Evolutionary conservation across 768 basidiomycete species (phyloP), one percentile per base, ranked within the genome.

Genomic region (Paxillus involutus): DNA sequence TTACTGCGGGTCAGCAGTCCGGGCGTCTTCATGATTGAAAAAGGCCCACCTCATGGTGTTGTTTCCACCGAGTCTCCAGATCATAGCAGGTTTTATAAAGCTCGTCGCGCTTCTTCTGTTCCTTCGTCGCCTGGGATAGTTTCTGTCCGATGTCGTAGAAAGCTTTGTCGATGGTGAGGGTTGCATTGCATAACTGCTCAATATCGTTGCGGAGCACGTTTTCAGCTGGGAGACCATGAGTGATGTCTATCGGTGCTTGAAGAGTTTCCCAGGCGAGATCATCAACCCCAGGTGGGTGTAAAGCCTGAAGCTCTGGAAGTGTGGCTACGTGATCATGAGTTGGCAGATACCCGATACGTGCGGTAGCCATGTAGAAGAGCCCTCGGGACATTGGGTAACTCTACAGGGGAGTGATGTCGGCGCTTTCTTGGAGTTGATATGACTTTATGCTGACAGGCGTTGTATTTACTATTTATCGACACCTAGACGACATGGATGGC

Each of bases 151-250:
- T 64, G 16, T 52, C 44, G 21, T 53, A 51, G 39, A 63, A 63
- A 2, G 62, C 51, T 9, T 53, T 16, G 32, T 63, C 62, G 32
- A 63, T 63, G 14, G 33, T 9, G 16, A 63, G 59, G 3, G 62
- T 51, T 7, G 59, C 62, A 3, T 11, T 37, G 29, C 56, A 63
- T 19, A 63, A 16, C 17, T 17, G 40, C 10, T 61, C 59, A 33
- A 63, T 63, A 12, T 63, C 62, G 4, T 51, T 40, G 39, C 12
- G 51, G 39, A 64, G 56, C 0, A 37, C 42, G 21, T 64, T 49
- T 45, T 63, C 62, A 3, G 48, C 43, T 4, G 59, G 48, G n/a
- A 64, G 55, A 14, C 51, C 46, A 29, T 16, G 55, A 21, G 48
- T 26, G 16, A 40, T 41, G 3, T 47, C 13, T 13, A 51, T 45